These are phyloP conservation scores for Kodamaea suecica DNA, from an alignment of 1,139 yeast genomes.

Conservation along the genomic window DNA sequence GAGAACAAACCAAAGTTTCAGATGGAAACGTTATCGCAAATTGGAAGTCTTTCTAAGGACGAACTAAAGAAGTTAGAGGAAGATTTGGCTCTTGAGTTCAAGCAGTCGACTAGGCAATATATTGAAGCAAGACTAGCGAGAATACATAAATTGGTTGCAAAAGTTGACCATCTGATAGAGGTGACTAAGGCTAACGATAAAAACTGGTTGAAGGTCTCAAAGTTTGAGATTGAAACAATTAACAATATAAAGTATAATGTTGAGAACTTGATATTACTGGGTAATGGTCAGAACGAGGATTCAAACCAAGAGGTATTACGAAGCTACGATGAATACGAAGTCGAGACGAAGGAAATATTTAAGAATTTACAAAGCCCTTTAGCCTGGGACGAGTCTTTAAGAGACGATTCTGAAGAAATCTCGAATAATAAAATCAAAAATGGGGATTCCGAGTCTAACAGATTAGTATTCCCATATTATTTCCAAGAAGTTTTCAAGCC, in stretches of 20 bases:
- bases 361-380: slow-evolving; percentile 34
- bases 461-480: slow-evolving; percentile 31
- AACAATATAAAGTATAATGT: slow-evolving; percentile 30
- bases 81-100: slow-evolving; percentile 32
- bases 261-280: slow-evolving; percentile 27
- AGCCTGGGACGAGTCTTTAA: slow-evolving; percentile 27
- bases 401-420: slow-evolving; percentile 10
- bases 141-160: slow-evolving; percentile 28
- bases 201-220: slow-evolving; percentile 34
- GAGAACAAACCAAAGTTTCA: no score
- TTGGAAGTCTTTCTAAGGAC: slow-evolving; percentile 23
- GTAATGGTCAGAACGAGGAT: slow-evolving; percentile 16
- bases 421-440: neutral
- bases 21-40: slow-evolving; percentile 2
- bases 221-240: slow-evolving; percentile 35
- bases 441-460: slow-evolving; percentile 7
- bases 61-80: slow-evolving; percentile 30
- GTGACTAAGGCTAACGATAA: slow-evolving; percentile 29
- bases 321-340: slow-evolving; percentile 28
- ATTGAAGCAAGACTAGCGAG: slow-evolving; percentile 32
- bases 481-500: slow-evolving; percentile 28
- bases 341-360: slow-evolving; percentile 27
- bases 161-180: slow-evolving; percentile 27
- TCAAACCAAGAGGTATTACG: slow-evolving; percentile 19
- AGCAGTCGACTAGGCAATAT: slow-evolving; percentile 27